phyloP scores from a whole-genome alignment of 257 asterid genomes.

The Solanum infundibuliforme region DNA sequence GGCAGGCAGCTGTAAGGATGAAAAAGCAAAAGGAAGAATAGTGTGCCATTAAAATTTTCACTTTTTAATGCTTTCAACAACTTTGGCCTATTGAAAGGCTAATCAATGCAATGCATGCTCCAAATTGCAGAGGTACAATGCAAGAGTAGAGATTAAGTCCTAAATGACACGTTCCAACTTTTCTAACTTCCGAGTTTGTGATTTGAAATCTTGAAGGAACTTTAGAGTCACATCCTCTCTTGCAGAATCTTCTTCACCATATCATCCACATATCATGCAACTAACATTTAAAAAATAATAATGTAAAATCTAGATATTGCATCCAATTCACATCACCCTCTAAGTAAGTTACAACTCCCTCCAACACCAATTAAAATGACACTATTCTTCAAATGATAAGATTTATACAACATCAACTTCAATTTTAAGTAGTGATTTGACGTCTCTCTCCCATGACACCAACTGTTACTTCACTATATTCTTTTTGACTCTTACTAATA shows the following conservation, averaged over 20 bases:
- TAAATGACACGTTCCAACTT: neutral
- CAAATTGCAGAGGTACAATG: neutral
- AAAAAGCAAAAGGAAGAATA: neutral
- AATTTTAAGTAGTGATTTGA: neutral
- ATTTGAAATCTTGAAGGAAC: neutral
- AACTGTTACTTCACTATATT: neutral
- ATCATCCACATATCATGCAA: neutral
- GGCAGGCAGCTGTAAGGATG: constrained; percentile 76
- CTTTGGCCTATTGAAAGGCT: neutral
- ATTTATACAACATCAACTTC: neutral
- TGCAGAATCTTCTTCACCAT: neutral
- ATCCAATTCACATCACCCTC: neutral
- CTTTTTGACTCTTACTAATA: neutral
- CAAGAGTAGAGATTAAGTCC: neutral
- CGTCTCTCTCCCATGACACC: neutral
- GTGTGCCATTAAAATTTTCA: neutral
- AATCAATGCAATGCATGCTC: neutral
- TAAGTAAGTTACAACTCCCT: neutral
- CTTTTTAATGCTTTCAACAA: neutral
- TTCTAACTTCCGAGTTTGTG: neutral
- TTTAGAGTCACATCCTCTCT: neutral
- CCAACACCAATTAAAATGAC: neutral
- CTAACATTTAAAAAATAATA: neutral
- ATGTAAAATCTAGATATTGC: neutral
- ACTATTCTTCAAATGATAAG: neutral